Conservation (phyloP, 306 rosid species). For the Citrullus colocynthis region DNA sequence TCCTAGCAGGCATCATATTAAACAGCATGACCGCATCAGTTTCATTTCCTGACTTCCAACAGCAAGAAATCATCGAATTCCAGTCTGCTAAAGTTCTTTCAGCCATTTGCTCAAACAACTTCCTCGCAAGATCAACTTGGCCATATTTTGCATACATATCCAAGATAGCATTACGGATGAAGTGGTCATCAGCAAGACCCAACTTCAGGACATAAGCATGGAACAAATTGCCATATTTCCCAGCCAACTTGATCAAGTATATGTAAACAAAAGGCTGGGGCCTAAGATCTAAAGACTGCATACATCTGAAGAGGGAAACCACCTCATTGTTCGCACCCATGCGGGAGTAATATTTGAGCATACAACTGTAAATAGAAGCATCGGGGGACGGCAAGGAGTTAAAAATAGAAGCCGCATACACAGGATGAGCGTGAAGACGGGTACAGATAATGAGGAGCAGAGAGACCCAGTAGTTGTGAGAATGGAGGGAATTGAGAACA, state of each 20-base stretch:
- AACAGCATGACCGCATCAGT: slow-evolving; percentile 38
- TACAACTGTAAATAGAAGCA: slow-evolving; percentile 27
- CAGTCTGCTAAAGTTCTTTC: slow-evolving; percentile 46
- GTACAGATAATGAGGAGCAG: slow-evolving; percentile 39
- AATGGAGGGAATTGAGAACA: slow-evolving; percentile 28
- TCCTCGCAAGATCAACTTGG: slow-evolving; percentile 26
- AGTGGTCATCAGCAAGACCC: slow-evolving; percentile 30
- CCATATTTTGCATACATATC: slow-evolving; percentile 25
- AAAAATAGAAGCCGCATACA: slow-evolving; percentile 35
- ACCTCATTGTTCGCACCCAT: slow-evolving; percentile 14
- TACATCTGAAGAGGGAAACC: slow-evolving; percentile 25
- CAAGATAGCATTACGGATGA: slow-evolving; percentile 39
- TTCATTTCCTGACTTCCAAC: slow-evolving; percentile 46
- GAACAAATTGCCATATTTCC: slow-evolving; percentile 26
- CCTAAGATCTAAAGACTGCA: slow-evolving; percentile 15
- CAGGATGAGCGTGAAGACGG: slow-evolving; percentile 38
- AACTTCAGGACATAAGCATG: slow-evolving; percentile 35
- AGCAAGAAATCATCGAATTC: slow-evolving; percentile 50
- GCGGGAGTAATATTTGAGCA: slow-evolving; percentile 41
- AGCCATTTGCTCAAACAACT: slow-evolving; percentile 42
- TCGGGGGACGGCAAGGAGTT: slow-evolving; percentile 21
- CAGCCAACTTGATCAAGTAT: slow-evolving; percentile 29
- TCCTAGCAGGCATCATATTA: slow-evolving; percentile 22
- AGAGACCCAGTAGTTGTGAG: slow-evolving; percentile 33
- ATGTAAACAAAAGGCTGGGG: slow-evolving; percentile 31